Conservation (phyloP, 176 grass and related monocot genomes). For the Canna indica region DNA sequence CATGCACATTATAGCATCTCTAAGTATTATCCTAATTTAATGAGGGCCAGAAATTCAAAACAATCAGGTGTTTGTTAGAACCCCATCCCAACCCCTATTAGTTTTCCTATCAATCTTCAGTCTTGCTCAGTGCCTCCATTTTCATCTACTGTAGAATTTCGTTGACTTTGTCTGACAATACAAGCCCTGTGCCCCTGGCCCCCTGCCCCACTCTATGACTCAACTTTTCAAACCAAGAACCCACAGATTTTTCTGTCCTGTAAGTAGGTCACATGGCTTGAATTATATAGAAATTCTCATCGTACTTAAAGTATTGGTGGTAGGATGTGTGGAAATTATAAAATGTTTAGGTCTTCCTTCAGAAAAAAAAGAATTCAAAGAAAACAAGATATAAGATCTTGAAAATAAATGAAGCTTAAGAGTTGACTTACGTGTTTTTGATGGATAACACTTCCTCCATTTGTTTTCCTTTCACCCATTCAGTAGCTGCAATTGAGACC, state of each 20-base stretch:
- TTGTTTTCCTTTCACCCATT: constrained; percentile 96
- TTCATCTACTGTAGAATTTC: too few relatives aligned
- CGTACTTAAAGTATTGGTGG: background rate
- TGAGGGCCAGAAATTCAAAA: background rate
- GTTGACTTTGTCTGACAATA: too few relatives aligned
- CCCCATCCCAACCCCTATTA: background rate
- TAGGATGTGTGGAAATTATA: too few relatives aligned
- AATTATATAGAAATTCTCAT: background rate
- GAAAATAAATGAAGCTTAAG: background rate
- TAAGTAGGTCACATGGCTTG: background rate
- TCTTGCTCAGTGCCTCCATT: too few relatives aligned
- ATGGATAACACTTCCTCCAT: constrained; percentile 90
- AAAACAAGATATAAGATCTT: constrained; percentile 3
- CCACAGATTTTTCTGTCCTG: background rate
- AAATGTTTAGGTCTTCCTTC: too few relatives aligned
- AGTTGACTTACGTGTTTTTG: constrained; percentile 70
- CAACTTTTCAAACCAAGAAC: background rate
- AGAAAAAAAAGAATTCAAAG: too few relatives aligned
- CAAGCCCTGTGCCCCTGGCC: too few relatives aligned
- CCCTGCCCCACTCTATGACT: background rate
- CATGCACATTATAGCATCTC: background rate
- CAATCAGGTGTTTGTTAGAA: background rate
- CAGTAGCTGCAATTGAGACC: constrained; percentile 54
- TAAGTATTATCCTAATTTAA: background rate
- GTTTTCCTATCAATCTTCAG: too few relatives aligned